A percentile compares a stretch with the other conserved stretches of the same genome.
These are phyloP conservation scores for Fusarium lyarnte DNA, from an alignment of 2,329 filamentous ascomycete species.

Conservation along the genomic window DNA sequence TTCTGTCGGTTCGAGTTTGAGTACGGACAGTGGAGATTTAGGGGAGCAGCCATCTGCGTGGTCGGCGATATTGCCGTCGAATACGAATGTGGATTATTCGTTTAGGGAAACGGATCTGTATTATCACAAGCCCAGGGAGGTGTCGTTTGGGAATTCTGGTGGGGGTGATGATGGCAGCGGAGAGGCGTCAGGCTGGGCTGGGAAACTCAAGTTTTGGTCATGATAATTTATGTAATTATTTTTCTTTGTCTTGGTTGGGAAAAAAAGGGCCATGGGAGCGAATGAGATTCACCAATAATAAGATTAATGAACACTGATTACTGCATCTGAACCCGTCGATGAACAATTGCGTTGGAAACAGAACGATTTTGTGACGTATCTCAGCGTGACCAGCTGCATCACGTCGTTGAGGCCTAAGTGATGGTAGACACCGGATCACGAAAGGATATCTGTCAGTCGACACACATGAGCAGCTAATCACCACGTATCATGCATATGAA, in stretches of 20 bases:
- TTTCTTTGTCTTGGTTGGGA: not conserved
- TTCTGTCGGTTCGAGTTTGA: not conserved
- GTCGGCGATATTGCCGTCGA: constrained; percentile 22
- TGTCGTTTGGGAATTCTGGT: constrained; percentile 27
- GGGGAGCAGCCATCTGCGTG: not conserved
- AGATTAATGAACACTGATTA: not conserved
- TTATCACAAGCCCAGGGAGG: constrained; percentile 38
- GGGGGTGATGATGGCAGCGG: not conserved
- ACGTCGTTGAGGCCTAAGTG: rapidly evolving
- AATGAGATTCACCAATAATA: not conserved
- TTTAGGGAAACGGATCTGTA: constrained; percentile 50
- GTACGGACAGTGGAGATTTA: not conserved
- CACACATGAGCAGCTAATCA: not conserved
- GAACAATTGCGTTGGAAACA: not conserved
- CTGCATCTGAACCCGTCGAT: rapidly evolving
- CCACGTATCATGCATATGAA: not conserved
- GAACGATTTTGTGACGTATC: rapidly evolving
- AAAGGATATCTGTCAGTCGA: too few relatives aligned
- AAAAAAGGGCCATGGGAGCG: not conserved
- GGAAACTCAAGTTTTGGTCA: constrained; percentile 29
- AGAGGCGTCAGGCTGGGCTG: not conserved
- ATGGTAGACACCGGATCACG: rapidly evolving
- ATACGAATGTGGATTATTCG: constrained; percentile 47
- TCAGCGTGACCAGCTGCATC: rapidly evolving
- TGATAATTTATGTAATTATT: not conserved